Base-by-base conservation (phyloP, 225 moss, liverwort and hornwort species). In the Ulota crispa region DNA sequence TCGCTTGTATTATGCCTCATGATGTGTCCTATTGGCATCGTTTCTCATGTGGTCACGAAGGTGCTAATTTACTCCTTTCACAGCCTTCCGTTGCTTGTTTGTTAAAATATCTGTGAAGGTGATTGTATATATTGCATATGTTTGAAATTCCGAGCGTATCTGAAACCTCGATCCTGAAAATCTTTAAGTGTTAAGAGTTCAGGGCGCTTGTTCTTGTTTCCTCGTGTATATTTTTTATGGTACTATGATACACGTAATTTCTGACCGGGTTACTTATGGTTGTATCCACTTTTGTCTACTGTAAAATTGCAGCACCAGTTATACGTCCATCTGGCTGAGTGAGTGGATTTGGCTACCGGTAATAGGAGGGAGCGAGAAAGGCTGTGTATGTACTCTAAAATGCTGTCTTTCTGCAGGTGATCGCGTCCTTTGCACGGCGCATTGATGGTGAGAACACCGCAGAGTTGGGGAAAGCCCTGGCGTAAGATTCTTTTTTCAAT, bases 11-110 rank as follows among this genome's bases (percentile, higher is more conserved):
- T 92, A 11, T 92, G 92, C 83, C 90, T 92, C 66, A 92, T 92
- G 92, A 89, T 90, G 89, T 92, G 92, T 74, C 92, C 92, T 21
- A 88, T 92, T 83, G 92, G 92, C 82, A 94, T 98, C 28, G 89
- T 98, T 78, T 92, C 89, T 87, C 98, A 98, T 87, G 72, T 93
- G 52, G 47, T 95, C 68, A 98, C 98, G 21, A 98, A 98, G 92
- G 92, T 92, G 61, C 63, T 50, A 50, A 57, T 63, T 31, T 83
- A 69, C 66, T 75, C 43, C 50, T 55, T 54, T 75, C 70, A 13
- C 32, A 65, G 15, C 34, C 31, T 28, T 71, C 36, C 50, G 18
- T 74, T 75, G n/a, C 61, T 71, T 50, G 50, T 18, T 27, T 62
- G 14, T 53, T 30, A 56, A 36, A 39, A 59, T 81, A 64, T 19